Evolutionary conservation across 352 stramenopile genomes (phyloP).

Genomic region (Phytophthora gonapodyides): DNA sequence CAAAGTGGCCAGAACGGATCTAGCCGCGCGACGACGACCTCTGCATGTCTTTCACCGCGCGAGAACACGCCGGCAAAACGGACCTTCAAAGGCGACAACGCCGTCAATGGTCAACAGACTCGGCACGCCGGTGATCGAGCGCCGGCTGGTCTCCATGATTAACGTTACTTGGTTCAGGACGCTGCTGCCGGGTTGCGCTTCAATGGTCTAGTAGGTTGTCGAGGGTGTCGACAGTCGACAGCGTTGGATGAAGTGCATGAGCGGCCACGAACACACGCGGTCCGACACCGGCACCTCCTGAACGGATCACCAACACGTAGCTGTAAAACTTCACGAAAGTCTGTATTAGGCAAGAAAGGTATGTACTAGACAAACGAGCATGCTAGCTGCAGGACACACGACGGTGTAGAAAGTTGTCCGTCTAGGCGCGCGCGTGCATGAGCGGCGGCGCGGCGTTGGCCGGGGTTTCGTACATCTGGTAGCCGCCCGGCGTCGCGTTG

Average conservation of each 20-base stretch:
- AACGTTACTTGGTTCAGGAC: too few species aligned
- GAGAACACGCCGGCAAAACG: background rate
- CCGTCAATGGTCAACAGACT: too few species aligned
- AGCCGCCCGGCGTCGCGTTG: conserved; percentile 35
- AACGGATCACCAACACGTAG: background rate
- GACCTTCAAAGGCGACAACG: background rate
- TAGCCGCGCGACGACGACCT: background rate
- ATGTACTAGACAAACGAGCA: conserved; percentile 33
- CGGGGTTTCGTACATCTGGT: conserved; percentile 70
- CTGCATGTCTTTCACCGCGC: conserved; percentile 10
- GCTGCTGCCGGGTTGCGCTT: too few species aligned
- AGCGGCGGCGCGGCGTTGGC: conserved; percentile 41
- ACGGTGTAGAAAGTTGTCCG: conserved; percentile 14
- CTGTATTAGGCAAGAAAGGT: conserved; percentile 41
- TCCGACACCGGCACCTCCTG: too few species aligned
- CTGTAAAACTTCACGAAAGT: conserved; percentile 33
- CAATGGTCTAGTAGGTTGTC: too few species aligned
- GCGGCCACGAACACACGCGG: too few species aligned
- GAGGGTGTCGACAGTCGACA: too few species aligned
- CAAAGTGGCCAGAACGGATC: conserved; percentile 20
- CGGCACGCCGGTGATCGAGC: too few species aligned
- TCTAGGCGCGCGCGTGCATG: conserved; percentile 41
- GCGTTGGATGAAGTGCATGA: too few species aligned
- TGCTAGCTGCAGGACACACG: conserved; percentile 7
- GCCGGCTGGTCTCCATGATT: too few species aligned